Evolutionary conservation across 148 eudicot species (phyloP).

Genomic region (Cornus kousa): DNA sequence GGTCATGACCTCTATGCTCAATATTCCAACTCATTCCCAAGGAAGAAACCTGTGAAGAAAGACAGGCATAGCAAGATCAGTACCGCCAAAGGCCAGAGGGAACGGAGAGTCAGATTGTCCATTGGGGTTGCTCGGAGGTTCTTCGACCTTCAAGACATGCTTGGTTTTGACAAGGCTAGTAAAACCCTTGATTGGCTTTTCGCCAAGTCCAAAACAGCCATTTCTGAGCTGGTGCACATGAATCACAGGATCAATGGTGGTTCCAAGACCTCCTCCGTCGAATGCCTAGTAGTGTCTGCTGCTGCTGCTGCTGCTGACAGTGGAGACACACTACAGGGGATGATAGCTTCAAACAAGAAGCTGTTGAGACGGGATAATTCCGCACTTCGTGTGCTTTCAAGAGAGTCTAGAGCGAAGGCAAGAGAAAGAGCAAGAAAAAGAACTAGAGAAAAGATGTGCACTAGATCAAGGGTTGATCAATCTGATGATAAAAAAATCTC

Average conservation of each 20-base stretch:
- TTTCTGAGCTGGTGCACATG: constrained; percentile 12
- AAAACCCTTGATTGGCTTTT: constrained; percentile 49
- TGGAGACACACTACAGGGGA: neutral
- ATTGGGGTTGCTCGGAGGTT: constrained; percentile 38
- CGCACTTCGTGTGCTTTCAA: constrained; percentile 3
- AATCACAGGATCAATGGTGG: neutral
- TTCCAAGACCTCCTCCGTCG: neutral
- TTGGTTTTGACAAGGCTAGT: constrained; percentile 51
- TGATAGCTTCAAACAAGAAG: neutral
- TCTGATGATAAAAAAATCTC: neutral
- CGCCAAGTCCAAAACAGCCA: constrained; percentile 26
- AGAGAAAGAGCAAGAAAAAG: constrained; percentile 36
- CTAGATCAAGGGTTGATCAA: neutral
- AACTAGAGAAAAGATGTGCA: constrained; percentile 26
- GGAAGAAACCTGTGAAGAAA: constrained; percentile 14
- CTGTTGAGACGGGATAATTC: neutral
- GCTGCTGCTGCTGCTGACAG: neutral
- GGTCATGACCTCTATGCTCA: neutral
- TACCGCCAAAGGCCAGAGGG: constrained; percentile 45
- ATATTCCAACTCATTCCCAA: neutral
- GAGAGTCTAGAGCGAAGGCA: constrained; percentile 24
- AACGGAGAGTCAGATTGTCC: constrained; percentile 48
- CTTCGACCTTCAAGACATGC: constrained; percentile 47
- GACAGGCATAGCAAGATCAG: constrained; percentile 49
- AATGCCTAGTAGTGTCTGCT: neutral